A percentile compares a stretch with the other conserved stretches of the same genome.
phyloP scores from a whole-genome alignment of 106 monocot genomes.

The Acanthochlamys bracteata region DNA sequence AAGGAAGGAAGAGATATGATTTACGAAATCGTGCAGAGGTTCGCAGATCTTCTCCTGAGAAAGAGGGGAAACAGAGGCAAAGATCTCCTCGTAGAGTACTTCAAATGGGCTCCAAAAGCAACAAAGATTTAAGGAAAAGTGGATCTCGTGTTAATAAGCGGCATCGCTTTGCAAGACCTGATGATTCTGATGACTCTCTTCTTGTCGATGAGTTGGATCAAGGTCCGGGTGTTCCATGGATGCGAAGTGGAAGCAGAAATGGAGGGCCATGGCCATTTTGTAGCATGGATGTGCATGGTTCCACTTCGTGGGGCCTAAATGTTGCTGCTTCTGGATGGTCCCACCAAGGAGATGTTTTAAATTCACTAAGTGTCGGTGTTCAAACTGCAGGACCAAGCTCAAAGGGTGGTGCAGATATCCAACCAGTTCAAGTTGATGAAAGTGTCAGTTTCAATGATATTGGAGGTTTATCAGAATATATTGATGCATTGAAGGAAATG shows the following conservation, averaged over 20 bases:
- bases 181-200: conserved; percentile 99
- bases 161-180: conserved; percentile 50
- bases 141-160: conserved; percentile 72
- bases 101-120: conserved; percentile 67
- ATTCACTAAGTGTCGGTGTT: conserved; percentile 47
- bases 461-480: conserved; percentile 86
- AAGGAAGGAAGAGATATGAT: conserved; percentile 88
- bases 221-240: conserved; percentile 79
- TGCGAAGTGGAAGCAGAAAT: conserved; percentile 56
- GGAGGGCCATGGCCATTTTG: conserved; percentile 73
- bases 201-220: conserved; percentile 94
- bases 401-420: conserved; percentile 96
- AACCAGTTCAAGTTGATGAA: conserved; percentile 90
- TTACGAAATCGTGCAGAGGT: conserved; percentile 80
- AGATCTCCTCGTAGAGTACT: conserved; percentile 71
- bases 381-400: conserved; percentile 99
- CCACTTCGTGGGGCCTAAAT: conserved; percentile 80
- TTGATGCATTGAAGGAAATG: conserved; percentile 98
- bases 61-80: conserved; percentile 78
- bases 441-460: conserved; percentile 94
- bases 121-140: conserved; percentile 61
- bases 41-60: conserved; percentile 64
- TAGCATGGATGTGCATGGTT: conserved; percentile 77
- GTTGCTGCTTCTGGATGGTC: conserved; percentile 89
- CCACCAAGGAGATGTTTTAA: conserved; percentile 65